phyloP scores from a whole-genome alignment of 441 rosid genomes.

The Daphne laureola region DNA sequence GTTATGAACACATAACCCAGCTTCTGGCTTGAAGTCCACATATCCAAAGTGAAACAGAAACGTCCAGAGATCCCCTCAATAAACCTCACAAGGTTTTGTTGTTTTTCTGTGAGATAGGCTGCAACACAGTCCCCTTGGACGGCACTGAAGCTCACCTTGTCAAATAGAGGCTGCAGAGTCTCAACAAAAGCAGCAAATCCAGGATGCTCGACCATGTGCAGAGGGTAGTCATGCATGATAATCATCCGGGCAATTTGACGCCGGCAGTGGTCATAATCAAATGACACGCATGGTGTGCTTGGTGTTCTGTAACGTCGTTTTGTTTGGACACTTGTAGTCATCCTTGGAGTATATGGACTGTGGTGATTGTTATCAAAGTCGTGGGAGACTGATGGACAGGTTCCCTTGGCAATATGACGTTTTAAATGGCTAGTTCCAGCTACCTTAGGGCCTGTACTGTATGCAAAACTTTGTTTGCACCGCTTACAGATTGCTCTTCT shows the following conservation, averaged over 20 bases:
- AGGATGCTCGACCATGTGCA: constrained; percentile 87
- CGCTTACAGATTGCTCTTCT: constrained; percentile 68
- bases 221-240: constrained; percentile 80
- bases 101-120: constrained; percentile 65
- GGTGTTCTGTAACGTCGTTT: constrained; percentile 69
- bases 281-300: constrained; percentile 31
- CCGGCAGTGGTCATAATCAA: constrained; percentile 72
- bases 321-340: constrained; percentile 42
- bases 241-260: constrained; percentile 82
- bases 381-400: constrained; percentile 54
- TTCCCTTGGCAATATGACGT: constrained; percentile 69
- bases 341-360: constrained; percentile 37
- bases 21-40: constrained; percentile 64
- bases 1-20: constrained; percentile 69
- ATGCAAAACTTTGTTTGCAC: constrained; percentile 72
- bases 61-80: constrained; percentile 73
- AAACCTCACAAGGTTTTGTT: constrained; percentile 53
- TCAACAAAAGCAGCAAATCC: constrained; percentile 66
- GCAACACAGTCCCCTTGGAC: constrained; percentile 93
- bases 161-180: constrained; percentile 72
- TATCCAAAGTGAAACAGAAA: constrained; percentile 62
- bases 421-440: constrained; percentile 78
- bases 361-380: constrained; percentile 34
- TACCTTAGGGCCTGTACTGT: constrained; percentile 60
- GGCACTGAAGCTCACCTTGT: constrained; percentile 54